Evolutionary conservation across 2,329 filamentous ascomycete genomes (phyloP).

Genomic region (Penicillium decumbens): DNA sequence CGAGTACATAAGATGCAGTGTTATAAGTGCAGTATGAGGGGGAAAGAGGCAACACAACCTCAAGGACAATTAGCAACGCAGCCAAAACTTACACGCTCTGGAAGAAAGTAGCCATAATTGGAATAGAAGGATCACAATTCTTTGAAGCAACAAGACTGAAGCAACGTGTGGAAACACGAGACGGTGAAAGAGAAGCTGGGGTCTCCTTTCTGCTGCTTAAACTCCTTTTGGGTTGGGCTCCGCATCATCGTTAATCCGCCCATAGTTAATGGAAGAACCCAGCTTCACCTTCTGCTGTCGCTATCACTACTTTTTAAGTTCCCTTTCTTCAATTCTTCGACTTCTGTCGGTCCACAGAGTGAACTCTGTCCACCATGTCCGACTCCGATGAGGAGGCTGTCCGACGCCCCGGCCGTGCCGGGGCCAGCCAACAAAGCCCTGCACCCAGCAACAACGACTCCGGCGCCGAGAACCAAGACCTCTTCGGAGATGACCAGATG

Average conservation of each 20-base stretch:
- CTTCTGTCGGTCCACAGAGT: neutral
- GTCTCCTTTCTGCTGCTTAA: slow-evolving; percentile 18
- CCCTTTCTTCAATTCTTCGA: neutral
- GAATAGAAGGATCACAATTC: neutral
- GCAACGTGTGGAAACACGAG: slow-evolving; percentile 3
- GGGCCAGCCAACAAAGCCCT: slow-evolving; percentile 22
- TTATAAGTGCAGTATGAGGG: slow-evolving; percentile 21
- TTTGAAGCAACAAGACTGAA: slow-evolving; percentile 1
- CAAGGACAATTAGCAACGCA: neutral
- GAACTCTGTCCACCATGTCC: slow-evolving; percentile 27
- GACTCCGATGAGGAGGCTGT: slow-evolving; percentile 39
- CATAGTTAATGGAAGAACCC: neutral
- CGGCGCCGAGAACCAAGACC: slow-evolving; percentile 11
- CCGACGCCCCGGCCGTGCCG: slow-evolving; percentile 32
- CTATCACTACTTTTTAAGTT: neutral
- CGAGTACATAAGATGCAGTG: slow-evolving; percentile 11
- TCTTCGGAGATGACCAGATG: slow-evolving; percentile 21
- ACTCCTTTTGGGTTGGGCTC: slow-evolving; percentile 16
- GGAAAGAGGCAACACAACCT: slow-evolving; percentile 11
- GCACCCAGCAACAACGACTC: slow-evolving; percentile 27
- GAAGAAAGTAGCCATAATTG: slow-evolving; percentile 47
- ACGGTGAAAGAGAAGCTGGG: slow-evolving; percentile 10
- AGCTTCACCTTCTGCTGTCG: neutral
- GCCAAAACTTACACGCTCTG: slow-evolving; percentile 46
- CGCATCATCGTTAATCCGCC: slow-evolving; percentile 25